Percentiles rank a stretch among this genome's conserved stretches.
phyloP scores from a whole-genome alignment of 306 rosid species.

The Biancaea sappan region DNA sequence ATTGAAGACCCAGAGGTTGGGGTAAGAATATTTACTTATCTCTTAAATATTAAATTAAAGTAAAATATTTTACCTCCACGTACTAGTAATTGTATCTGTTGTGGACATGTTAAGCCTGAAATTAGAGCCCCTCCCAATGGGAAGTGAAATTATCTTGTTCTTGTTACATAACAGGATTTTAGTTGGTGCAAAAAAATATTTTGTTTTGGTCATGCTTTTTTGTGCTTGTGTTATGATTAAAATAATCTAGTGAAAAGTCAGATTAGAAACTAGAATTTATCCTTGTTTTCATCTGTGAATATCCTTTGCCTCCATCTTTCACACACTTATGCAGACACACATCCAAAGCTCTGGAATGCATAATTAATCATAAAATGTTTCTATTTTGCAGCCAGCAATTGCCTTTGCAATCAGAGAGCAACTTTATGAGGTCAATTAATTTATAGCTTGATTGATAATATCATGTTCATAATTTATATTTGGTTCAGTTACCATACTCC shows the following conservation, averaged over 20 bases:
- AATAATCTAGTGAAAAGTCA: conserved; percentile 20
- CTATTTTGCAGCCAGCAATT: conserved; percentile 81
- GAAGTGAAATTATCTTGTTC: conserved; percentile 9
- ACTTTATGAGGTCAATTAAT: conserved; percentile 70
- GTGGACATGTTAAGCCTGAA: background rate
- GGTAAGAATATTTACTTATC: conserved; percentile 55
- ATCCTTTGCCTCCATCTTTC: background rate
- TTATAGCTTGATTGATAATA: conserved; percentile 20
- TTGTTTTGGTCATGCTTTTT: conserved; percentile 1
- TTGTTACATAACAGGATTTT: background rate
- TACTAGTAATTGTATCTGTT: background rate
- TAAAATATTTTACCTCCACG: background rate
- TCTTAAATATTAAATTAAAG: background rate
- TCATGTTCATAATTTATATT: background rate
- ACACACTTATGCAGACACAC: background rate
- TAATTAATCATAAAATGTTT: conserved; percentile 20
- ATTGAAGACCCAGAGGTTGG: conserved; percentile 95
- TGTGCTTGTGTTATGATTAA: background rate
- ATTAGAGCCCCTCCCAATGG: conserved; percentile 15
- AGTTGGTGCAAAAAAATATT: background rate
- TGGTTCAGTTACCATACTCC: background rate
- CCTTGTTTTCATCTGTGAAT: conserved; percentile 11
- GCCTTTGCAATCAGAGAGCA: conserved; percentile 89
- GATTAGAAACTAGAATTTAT: background rate
- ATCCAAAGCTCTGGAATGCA: conserved; percentile 8